Base-by-base conservation (phyloP, 164 flowering plant species). In the Vitis amurensis region DNA sequence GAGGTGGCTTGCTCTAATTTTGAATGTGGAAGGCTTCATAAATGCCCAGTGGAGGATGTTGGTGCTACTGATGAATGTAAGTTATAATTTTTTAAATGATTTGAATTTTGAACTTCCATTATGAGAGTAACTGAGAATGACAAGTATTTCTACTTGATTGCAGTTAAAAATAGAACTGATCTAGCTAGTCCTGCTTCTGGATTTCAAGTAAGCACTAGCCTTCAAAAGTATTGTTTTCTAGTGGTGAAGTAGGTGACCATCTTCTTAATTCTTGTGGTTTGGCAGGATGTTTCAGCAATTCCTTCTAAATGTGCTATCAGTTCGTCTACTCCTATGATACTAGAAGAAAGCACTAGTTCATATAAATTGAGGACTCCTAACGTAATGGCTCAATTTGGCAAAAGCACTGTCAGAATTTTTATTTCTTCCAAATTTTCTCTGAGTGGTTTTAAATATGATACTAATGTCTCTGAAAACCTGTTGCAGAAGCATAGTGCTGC, bases 281-380 rank as follows among this genome's bases (percentile, higher is more conserved):
- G 64, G 61, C 84, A 92, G 96, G 89, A 77, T 79, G 73, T 61
- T 14, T 58, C 81, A 52, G 81, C 68, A 4, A 64, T 57, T 71
- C 71, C 76, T 27, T 70, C 83, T 53, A 78, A 76, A 79, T 73
- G 77, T 69, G 68, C 69, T 9, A 66, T 51, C 47, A 77, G 84
- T 73, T 78, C 80, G 27, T 73, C 69, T 75, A 68, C 74, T 61
- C 84, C 84, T 11, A 64, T 63, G 68, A 74, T 81, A 75, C 71
- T 76, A 63, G 98, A 89, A 84, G 90, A 85, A 74, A 89, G 92
- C 68, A 66, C 82, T 51, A 83, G 85, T 77, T 90, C 97, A 51
- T 70, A 71, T 77, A 89, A 80, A 82, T 79, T 83, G n/a, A 68
- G 62, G 52, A 72, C 78, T 79, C 78, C 80, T 53, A 83, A 68